Percentiles rank a stretch among this genome's conserved stretches.
Conservation (phyloP, 2,329 filamentous ascomycete species). For the Tolypocladium guangdongense region DNA sequence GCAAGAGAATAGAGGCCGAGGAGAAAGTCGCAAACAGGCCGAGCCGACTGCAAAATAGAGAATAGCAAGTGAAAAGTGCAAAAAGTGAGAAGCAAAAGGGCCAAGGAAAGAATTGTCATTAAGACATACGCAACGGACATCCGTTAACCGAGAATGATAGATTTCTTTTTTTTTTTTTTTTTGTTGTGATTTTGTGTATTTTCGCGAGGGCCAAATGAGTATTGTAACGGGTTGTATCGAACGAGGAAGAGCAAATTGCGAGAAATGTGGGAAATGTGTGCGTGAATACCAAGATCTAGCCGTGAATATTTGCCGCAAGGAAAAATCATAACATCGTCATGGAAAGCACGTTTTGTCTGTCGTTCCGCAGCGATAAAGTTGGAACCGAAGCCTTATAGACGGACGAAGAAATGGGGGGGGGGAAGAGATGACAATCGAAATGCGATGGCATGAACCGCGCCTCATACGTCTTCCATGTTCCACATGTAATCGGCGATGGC, state of each 20-base stretch:
- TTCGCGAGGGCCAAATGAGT: background rate
- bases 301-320: background rate
- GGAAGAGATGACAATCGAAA: background rate
- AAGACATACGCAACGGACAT: background rate
- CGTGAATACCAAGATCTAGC: background rate
- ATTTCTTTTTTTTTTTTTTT: background rate
- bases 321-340: background rate
- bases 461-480: slow-evolving; percentile 1
- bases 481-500: slow-evolving; percentile 1
- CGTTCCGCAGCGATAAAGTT: background rate
- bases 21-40: background rate
- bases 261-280: too few relatives aligned
- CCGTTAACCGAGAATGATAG: background rate
- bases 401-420: background rate
- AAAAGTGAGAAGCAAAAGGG: background rate
- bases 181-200: background rate
- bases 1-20: background rate
- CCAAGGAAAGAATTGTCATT: background rate
- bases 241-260: too few relatives aligned
- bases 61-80: background rate
- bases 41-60: background rate
- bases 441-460: background rate
- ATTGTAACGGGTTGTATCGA: too few relatives aligned
- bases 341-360: background rate
- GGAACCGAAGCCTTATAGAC: background rate